Base-by-base conservation (phyloP, 1,284 basidiomycete genomes). In the Moesziomyces sp. region DNA sequence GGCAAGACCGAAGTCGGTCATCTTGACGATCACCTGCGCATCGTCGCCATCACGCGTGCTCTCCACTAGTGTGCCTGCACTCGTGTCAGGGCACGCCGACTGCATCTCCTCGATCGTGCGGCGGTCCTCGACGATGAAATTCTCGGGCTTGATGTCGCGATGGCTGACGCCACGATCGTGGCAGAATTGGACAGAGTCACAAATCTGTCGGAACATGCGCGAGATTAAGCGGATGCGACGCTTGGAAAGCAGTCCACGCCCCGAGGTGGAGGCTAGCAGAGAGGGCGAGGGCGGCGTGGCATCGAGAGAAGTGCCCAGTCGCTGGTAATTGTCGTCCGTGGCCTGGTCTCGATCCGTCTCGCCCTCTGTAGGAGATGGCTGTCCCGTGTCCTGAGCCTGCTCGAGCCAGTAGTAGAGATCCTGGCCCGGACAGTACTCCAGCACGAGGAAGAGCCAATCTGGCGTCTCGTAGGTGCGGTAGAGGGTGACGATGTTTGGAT, bases 191-290 rank as follows among this genome's bases (percentile, higher is more conserved):
- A 99, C 94, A 35, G 96, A 94, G 71, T 96, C 92, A 84, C 97
- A 99, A 93, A 99, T 99, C 86, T 99, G 88, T 87, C 90, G 88
- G 86, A 99, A 99, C 97, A 99, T 99, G 82, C 92, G 91, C 10
- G 94, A 91, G 78, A 99, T 93, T 74, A 99, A 89, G 24, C 92
- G 90, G 43, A 99, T 89, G 68, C 96, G 91, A 42, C 91, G 91
- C 57, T 90, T 89, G 18, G 93, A 93, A 47, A 99, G 90, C 45
- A 98, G 87, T 73, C 92, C 90, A 51, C 90, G 88, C 72, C 94
- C 89, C 26, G 91, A 91, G 1, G 84, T 85, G n/a, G 93, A 92
- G 26, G 85, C 81, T 47, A 99, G 90, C 51, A 99, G 88, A 53
- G 92, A 92, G 3, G 96, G 96, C 1, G 95, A 97, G 1, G 94